A percentile compares a stretch with the other conserved stretches of the same genome.
phyloP scores from a whole-genome alignment of 495 filamentous ascomycete species.

The Penicillium alfredii region DNA sequence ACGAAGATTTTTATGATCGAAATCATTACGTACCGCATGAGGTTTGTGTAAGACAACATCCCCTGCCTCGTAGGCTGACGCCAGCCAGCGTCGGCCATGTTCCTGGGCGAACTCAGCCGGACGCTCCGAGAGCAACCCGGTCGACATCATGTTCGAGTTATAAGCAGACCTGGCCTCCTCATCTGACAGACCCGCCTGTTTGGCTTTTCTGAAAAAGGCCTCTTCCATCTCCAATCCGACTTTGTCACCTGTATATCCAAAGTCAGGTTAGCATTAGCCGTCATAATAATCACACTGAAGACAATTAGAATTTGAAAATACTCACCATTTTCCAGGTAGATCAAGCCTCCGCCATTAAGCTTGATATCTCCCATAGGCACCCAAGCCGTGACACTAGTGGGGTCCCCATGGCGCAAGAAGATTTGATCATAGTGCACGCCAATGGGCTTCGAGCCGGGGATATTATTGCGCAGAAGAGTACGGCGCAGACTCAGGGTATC shows the following conservation, averaged over 20 bases:
- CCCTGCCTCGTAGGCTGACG: conserved; percentile 52
- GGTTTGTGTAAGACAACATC: conserved; percentile 57
- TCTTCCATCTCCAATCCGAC: conserved; percentile 44
- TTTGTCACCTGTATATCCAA: conserved; percentile 21
- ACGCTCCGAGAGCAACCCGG: conserved; percentile 42
- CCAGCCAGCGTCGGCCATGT: conserved; percentile 46
- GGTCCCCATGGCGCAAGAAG: conserved; percentile 54
- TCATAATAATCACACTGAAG: background rate
- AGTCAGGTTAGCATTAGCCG: conserved; percentile 7
- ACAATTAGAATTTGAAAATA: background rate
- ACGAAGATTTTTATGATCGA: background rate
- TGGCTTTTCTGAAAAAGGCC: conserved; percentile 42
- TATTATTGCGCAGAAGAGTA: conserved; percentile 52
- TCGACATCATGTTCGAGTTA: conserved; percentile 53
- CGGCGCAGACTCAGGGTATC: conserved; percentile 43
- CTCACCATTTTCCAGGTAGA: conserved; percentile 53
- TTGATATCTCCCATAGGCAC: conserved; percentile 57
- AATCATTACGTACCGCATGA: conserved; percentile 35
- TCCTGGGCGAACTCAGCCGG: conserved; percentile 39
- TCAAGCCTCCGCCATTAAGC: conserved; percentile 52
- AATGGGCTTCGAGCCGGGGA: conserved; percentile 53
- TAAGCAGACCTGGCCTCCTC: conserved; percentile 49
- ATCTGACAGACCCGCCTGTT: conserved; percentile 38
- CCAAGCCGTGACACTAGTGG: conserved; percentile 57
- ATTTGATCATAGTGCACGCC: conserved; percentile 64